Base-by-base conservation (phyloP, 305 asterid genomes). In the Stenogyne calaminthoides region DNA sequence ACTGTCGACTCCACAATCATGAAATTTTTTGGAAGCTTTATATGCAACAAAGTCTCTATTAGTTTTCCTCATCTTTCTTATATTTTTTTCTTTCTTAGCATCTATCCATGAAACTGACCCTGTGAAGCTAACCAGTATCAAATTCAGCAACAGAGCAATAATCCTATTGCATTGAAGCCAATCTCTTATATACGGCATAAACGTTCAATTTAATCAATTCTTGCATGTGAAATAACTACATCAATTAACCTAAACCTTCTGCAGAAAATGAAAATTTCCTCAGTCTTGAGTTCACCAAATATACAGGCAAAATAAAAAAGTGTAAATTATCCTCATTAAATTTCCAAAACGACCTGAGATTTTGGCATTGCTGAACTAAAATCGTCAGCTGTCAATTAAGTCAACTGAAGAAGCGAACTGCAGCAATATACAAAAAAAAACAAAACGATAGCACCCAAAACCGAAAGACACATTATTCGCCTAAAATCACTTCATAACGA, bases 361-460 rank as follows among this genome's bases (percentile, higher is more conserved):
- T 29, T 9, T 5, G 56, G 12, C 54, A 34, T 63, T 46, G 44
- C 42, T 22, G 37, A 54, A 25, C 32, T 29, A 73, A 34, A 49
- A 3, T 34, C 18, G 1, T 36, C 47, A 52, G 67, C 29, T 16
- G 47, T 40, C 65, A 69, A 64, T 51, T 36, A 44, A 40, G 34
- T 36, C 62, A 65, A 29, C 29, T 62, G 20, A 59, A 51, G 68
- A 67, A 75, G 64, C 64, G 64, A 58, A 75, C 37, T 20, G 37
- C 44, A 36, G 60, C 49, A 15, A 67, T 10, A 32, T 15, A 27
- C 16, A 37, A 58, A 60, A 15, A 9, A 3, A 16, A 63, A 47
- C 40, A 3, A 16, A 63, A 47, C 40, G n/a, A 58, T 8, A 59
- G 37, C 36, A 72, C 36, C 49, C 32, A 47, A 68, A 71, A 32